Evolutionary conservation across 306 rosid species (phyloP).

Genomic region (Abrus pulchellus): DNA sequence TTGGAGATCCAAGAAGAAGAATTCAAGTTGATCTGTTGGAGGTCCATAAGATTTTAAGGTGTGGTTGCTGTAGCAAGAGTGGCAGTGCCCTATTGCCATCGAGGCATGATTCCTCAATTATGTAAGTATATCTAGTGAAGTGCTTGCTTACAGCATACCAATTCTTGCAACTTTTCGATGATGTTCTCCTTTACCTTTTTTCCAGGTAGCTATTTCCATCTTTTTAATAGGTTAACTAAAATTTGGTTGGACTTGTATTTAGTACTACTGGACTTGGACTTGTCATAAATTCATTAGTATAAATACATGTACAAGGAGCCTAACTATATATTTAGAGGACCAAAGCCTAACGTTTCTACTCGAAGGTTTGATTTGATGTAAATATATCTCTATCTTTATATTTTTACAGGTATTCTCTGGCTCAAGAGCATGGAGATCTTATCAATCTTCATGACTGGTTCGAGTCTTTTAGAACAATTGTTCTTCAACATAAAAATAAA

Average conservation of each 20-base stretch:
- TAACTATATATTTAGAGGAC: no score
- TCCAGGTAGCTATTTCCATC: conserved; percentile 25
- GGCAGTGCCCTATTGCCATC: conserved; percentile 65
- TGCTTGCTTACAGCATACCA: conserved; percentile 6
- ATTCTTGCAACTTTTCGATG: conserved; percentile 5
- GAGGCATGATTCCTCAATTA: conserved; percentile 84
- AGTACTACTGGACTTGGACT: conserved; percentile 14
- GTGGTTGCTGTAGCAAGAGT: conserved; percentile 79
- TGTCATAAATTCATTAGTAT: conserved; percentile 30
- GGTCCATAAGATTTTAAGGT: conserved; percentile 70
- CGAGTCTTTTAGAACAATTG: conserved; percentile 79
- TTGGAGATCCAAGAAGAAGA: conserved; percentile 89
- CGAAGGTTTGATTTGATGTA: conserved; percentile 36
- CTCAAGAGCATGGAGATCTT: conserved; percentile 97
- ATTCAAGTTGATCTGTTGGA: conserved; percentile 92
- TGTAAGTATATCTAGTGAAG: conserved; percentile 64
- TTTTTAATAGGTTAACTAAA: background rate
- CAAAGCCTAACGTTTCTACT: no score
- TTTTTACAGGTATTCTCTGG: conserved; percentile 72
- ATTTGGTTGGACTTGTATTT: conserved; percentile 25
- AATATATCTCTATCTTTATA: background rate
- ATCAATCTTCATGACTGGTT: conserved; percentile 97
- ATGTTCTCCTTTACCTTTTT: conserved; percentile 11
- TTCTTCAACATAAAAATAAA: conserved; percentile 57
- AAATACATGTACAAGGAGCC: conserved; percentile 27